A percentile compares a stretch with the other conserved stretches of the same genome.
Evolutionary conservation across 129 eudicot genomes (phyloP).

Genomic region (Escallonia herrerae): DNA sequence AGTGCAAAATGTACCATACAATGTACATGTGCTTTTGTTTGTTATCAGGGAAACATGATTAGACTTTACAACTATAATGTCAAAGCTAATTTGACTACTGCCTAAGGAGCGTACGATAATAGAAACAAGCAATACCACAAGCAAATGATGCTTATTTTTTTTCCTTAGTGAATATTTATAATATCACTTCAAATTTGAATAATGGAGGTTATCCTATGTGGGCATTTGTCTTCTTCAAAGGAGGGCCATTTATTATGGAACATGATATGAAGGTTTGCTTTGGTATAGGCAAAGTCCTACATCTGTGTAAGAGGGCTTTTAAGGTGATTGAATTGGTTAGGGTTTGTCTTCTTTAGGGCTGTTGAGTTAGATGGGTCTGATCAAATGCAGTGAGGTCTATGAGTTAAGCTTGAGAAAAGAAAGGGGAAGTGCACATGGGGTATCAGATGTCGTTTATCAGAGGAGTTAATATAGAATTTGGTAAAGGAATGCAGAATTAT

Average conservation of each 20-base stretch:
- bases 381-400: conserved; percentile 13
- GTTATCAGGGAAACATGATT: too few species aligned
- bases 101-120: too few species aligned
- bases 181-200: too few species aligned
- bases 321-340: conserved; percentile 11
- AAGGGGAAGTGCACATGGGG: conserved; percentile 36
- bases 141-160: too few species aligned
- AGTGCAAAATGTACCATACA: too few species aligned
- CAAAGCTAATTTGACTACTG: too few species aligned
- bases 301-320: conserved; percentile 6
- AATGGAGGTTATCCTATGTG: too few species aligned
- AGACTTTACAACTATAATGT: too few species aligned
- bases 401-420: conserved; percentile 10
- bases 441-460: conserved; percentile 1
- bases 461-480: conserved; percentile 12
- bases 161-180: too few species aligned
- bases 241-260: conserved; percentile 2
- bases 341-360: conserved; percentile 35
- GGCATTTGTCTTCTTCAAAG: background rate
- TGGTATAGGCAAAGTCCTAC: conserved; percentile 19
- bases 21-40: too few species aligned
- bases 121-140: too few species aligned
- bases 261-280: conserved; percentile 12
- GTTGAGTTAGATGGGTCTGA: conserved; percentile 22
- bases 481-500: conserved; percentile 20